Evolutionary conservation across 371 early-diverging fungal species (phyloP).

Genomic region (Apophysomyces variabilis): DNA sequence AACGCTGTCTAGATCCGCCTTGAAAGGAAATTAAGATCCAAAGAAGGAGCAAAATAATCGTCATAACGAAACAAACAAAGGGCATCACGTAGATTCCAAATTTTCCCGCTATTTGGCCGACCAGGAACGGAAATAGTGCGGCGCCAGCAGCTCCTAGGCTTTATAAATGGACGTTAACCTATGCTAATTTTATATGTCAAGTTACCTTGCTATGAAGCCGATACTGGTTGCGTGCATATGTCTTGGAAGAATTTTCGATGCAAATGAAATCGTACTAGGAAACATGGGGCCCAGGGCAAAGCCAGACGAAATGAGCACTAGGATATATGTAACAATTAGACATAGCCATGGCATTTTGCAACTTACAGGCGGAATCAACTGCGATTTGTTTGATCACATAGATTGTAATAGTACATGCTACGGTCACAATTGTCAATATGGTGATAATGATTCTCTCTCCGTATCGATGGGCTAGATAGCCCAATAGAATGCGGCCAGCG

Average conservation of each 20-base stretch:
- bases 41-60: conserved; percentile 25
- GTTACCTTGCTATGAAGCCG: conserved; percentile 42
- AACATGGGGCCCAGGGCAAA: conserved; percentile 42
- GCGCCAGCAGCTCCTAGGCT: conserved; percentile 45
- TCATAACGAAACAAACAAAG: conserved; percentile 26
- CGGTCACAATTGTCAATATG: conserved; percentile 27
- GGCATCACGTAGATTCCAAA: conserved; percentile 39
- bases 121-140: conserved; percentile 42
- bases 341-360: neutral
- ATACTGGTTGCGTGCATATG: conserved; percentile 38
- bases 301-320: conserved; percentile 29
- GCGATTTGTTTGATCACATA: conserved; percentile 16
- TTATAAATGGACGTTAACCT: neutral
- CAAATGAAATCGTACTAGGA: conserved; percentile 39
- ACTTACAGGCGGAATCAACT: conserved; percentile 27
- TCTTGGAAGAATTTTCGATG: conserved; percentile 37
- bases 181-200: neutral
- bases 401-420: conserved; percentile 20
- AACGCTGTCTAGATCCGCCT: neutral
- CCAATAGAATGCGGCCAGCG: conserved; percentile 35
- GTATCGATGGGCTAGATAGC: conserved; percentile 29
- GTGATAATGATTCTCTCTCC: conserved; percentile 40
- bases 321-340: neutral
- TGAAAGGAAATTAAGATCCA: conserved; percentile 31
- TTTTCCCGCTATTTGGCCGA: conserved; percentile 33